A percentile compares a stretch with the other conserved stretches of the same genome.
Evolutionary conservation across 768 basidiomycete species (phyloP).

Genomic region (Termitomyces sp.): DNA sequence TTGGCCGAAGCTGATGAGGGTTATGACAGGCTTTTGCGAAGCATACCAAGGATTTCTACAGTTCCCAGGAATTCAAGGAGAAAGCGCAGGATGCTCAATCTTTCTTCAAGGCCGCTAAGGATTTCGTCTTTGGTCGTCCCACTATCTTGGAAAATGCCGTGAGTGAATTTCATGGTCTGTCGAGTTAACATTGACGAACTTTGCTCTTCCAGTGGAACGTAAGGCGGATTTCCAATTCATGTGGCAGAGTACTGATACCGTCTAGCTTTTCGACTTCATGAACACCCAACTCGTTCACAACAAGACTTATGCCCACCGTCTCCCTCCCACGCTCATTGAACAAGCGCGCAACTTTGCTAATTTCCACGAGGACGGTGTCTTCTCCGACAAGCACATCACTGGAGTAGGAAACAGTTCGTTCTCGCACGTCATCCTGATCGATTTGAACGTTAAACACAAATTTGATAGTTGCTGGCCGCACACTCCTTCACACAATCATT

Average conservation of each 20-base stretch:
- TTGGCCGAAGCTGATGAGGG: neutral
- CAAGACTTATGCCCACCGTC: slow-evolving; percentile 71
- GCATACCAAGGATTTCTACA: slow-evolving; percentile 55
- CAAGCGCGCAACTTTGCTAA: slow-evolving; percentile 73
- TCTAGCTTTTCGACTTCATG: slow-evolving; percentile 71
- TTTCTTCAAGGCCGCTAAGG: slow-evolving; percentile 63
- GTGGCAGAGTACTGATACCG: neutral
- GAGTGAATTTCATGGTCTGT: slow-evolving; percentile 19
- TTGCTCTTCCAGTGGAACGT: slow-evolving; percentile 64
- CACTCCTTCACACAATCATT: slow-evolving; percentile 68
- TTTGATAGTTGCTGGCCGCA: slow-evolving; percentile 71
- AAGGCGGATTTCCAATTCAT: slow-evolving; percentile 19
- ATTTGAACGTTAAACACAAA: neutral
- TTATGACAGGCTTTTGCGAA: slow-evolving; percentile 51
- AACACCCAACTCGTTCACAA: slow-evolving; percentile 76
- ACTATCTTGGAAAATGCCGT: slow-evolving; percentile 66
- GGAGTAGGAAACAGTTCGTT: slow-evolving; percentile 77
- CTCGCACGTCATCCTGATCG: neutral
- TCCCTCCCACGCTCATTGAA: slow-evolving; percentile 73
- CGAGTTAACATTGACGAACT: slow-evolving; percentile 8
- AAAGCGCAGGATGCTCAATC: slow-evolving; percentile 48
- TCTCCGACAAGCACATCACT: slow-evolving; percentile 53
- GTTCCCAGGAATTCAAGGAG: slow-evolving; percentile 61
- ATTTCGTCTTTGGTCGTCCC: slow-evolving; percentile 68
- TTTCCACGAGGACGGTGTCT: slow-evolving; percentile 75